A percentile compares a stretch with the other conserved stretches of the same genome.
Conservation (phyloP, 2,329 filamentous ascomycete species). For the Esteya vermicola region DNA sequence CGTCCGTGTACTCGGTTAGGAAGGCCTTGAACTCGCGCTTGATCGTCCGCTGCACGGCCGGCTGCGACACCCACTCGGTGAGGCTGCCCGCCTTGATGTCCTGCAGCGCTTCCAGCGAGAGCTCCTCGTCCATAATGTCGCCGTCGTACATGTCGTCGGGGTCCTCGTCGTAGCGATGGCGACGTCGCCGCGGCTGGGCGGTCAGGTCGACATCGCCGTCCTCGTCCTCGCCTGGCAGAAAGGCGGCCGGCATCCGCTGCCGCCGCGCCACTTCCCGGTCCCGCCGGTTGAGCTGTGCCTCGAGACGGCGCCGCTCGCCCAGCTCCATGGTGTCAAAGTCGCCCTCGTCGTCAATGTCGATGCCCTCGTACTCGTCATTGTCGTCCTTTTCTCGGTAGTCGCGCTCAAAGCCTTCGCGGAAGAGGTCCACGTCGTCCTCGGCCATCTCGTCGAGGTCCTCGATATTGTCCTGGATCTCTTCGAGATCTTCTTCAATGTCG, state of each 20-base stretch:
- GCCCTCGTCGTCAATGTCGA: conserved; percentile 63
- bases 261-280: conserved; percentile 57
- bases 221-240: conserved; percentile 69
- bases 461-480: conserved; percentile 51
- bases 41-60: conserved; percentile 81
- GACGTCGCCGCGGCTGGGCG: conserved; percentile 67
- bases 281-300: conserved; percentile 58
- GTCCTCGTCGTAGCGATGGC: conserved; percentile 89
- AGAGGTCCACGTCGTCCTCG: conserved; percentile 68
- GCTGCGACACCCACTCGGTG: conserved; percentile 88
- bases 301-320: conserved; percentile 53
- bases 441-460: conserved; percentile 72
- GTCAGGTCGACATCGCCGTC: conserved; percentile 74
- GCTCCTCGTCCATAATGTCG: conserved; percentile 90
- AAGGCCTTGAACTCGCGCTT: conserved; percentile 96
- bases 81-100: conserved; percentile 89
- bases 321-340: conserved; percentile 59
- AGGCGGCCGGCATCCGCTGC: conserved; percentile 56
- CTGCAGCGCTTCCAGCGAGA: conserved; percentile 78
- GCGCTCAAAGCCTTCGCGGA: conserved; percentile 57
- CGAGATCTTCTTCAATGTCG: conserved; percentile 56
- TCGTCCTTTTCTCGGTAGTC: conserved; percentile 56
- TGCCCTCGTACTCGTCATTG: conserved; percentile 55
- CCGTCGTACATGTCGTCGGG: conserved; percentile 82
- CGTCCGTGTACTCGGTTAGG: conserved; percentile 88